Evolutionary conservation across 192 early-diverging fungal species (phyloP).

Genomic region (Coemansia sp.): DNA sequence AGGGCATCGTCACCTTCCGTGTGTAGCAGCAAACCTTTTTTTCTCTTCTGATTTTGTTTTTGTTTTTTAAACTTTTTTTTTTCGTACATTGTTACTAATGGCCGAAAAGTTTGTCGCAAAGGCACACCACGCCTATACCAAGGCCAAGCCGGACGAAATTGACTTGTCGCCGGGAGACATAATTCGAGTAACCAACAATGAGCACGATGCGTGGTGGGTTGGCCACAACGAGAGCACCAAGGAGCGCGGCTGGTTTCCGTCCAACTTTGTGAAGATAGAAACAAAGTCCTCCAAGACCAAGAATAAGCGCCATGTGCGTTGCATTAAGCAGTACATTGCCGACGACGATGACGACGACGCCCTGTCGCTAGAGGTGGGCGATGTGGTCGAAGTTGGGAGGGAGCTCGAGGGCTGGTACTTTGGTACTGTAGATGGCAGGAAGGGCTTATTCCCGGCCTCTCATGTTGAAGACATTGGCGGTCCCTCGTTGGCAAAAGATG

Average conservation of each 20-base stretch:
- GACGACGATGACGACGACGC: slow-evolving; percentile 60
- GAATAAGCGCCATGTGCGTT: slow-evolving; percentile 30
- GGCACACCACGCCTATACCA: slow-evolving; percentile 44
- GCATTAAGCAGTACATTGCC: slow-evolving; percentile 57
- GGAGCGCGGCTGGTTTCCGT: slow-evolving; percentile 53
- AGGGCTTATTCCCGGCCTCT: slow-evolving; percentile 58
- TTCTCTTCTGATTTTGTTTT: not conserved
- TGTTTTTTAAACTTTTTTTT: slow-evolving; percentile 15
- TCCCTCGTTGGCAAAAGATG: not conserved
- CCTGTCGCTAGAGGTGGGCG: slow-evolving; percentile 60
- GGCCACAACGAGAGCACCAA: slow-evolving; percentile 38
- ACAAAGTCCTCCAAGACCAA: slow-evolving; percentile 25
- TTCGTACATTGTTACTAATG: slow-evolving; percentile 18
- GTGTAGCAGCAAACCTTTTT: not conserved
- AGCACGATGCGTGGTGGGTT: slow-evolving; percentile 47
- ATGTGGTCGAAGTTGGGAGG: slow-evolving; percentile 62
- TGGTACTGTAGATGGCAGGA: slow-evolving; percentile 65
- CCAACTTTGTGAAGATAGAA: slow-evolving; percentile 49
- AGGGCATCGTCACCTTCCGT: slow-evolving; percentile 5
- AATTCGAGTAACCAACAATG: slow-evolving; percentile 37
- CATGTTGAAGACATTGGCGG: not conserved
- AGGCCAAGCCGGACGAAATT: slow-evolving; percentile 50
- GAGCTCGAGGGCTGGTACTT: slow-evolving; percentile 69
- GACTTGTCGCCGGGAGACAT: slow-evolving; percentile 43
- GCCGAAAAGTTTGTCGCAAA: slow-evolving; percentile 40